Evolutionary conservation across 2,329 filamentous ascomycete species (phyloP), one percentile per base, ranked within the genome.

Genomic region (Ambrosiella beaveri): DNA sequence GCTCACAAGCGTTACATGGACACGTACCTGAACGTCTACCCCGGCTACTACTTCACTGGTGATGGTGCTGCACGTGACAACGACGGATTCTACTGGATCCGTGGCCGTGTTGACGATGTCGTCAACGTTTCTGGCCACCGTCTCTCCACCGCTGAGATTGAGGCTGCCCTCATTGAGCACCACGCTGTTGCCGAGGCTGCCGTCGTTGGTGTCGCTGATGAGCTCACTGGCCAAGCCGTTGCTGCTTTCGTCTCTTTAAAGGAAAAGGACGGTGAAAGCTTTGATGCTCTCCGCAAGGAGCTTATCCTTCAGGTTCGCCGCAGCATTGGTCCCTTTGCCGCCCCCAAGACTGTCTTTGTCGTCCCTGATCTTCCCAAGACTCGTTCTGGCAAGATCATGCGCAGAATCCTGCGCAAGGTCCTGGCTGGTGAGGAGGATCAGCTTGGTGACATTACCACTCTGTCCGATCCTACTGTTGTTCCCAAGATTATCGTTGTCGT

Each of bases 1-100:
- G 89, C 90, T 44, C 93, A 98, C 77, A 93, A 94, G 80, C 83
- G 93, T 68, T 98, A 96, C 71, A 91, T 96, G 88, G 91, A 98
- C 65, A 97, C 93, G 9, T 98, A 98, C 71, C 73, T 98, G 65
- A 95, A 94, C 66, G 90, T 96, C 8, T 98, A 98, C 78, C 88
- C 89, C 74, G 93, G 91, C 62, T 96, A 94, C 76, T 98, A 98
- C 73, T 94, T 93, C 74, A 93, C 88, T 13, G 88, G 88, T 60
- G 93, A 98, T 68, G 93, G 93, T 68, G 93, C 93, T 58, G 93
- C 87, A 61, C 87, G 93, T 68, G 93, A 98, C 70, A 86, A 95
- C 72, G 93, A 98, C 66, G 93, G 93, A 59, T 98, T 96, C 77
- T 98, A 97, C 81, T 98, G 93, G 93, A 98, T 98, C 70, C 88